Base-by-base conservation (phyloP, 2,329 filamentous ascomycete species). In the Dactylonectria macrodidyma region DNA sequence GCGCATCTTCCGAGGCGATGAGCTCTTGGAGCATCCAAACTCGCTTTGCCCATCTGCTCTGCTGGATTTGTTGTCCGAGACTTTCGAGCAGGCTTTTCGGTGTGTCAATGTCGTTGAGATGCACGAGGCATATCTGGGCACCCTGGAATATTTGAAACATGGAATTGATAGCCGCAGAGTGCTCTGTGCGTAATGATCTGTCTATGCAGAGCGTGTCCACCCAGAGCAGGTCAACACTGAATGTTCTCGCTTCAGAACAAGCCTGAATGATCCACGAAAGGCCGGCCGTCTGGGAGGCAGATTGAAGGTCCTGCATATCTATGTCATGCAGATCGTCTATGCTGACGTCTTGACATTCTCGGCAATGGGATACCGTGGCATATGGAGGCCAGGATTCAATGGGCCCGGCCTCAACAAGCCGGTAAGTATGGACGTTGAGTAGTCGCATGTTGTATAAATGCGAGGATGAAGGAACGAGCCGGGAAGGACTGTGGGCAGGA, bases 1-100 rank as follows among this genome's bases (percentile, higher is more conserved):
- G 19, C 1, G 38, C 3, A 1, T 59, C 5, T n/a, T 22, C 19
- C 1, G 54, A 22, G 0, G 36, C 61, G 10, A 59, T 30, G 1
- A 64, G 24, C 11, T 64, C 54, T 8, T 47, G 55, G 9, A 59
- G 55, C 19, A 38, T 14, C 55, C 55, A 54, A 52, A 52, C 30
- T 6, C 30, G 16, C 4, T 34, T 41, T 3, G 30, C 12, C 38
- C 56, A 55, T 3, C 7, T 26, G 30, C 47, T 59, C 7, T 14
- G 26, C 19, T 26, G 22, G 9, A 65, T 47, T 11, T 44, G 47
- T 19, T 26, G n/a, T 4, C 19, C 38, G 2, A n/a, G 9, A 14
- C 14, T 16, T 5, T 26, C 14, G 6, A 36, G n/a, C n/a, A 2
- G 24, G 5, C 14, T n/a, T 16, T 24, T 24, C 12, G 19, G 30